Conservation (phyloP, 352 stramenopile genomes). For the Peronospora destructor region DNA sequence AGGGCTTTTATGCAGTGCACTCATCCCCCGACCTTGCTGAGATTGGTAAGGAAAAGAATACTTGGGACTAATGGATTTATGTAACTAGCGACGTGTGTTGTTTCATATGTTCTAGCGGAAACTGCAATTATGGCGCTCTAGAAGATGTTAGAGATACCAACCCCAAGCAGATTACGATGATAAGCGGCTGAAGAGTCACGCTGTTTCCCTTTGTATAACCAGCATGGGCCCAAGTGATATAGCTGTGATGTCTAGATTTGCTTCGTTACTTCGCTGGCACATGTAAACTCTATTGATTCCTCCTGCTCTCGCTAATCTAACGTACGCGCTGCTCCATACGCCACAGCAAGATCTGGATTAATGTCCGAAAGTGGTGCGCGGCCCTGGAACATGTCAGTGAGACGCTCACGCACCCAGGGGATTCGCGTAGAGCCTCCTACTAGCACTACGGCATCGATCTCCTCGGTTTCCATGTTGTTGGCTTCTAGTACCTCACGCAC, state of each 20-base stretch:
- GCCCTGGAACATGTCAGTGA: conserved; percentile 45
- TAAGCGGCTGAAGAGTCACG: not conserved
- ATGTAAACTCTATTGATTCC: conserved; percentile 15
- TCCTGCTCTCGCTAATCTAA: conserved; percentile 31
- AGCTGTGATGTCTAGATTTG: not conserved
- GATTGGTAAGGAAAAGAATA: conserved; percentile 27
- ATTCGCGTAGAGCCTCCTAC: conserved; percentile 52
- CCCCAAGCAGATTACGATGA: not conserved
- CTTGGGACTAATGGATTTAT: not conserved
- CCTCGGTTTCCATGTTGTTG: conserved; percentile 49
- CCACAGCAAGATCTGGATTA: conserved; percentile 62
- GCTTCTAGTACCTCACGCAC: conserved; percentile 44
- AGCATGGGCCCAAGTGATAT: not conserved
- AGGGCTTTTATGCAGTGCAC: conserved; percentile 33
- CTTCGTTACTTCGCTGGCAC: not conserved
- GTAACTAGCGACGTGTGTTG: conserved; percentile 2
- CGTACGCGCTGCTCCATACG: conserved; percentile 49
- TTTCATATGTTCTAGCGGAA: conserved; percentile 14
- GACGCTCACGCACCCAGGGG: conserved; percentile 43
- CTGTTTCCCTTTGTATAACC: not conserved
- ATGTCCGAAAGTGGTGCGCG: conserved; percentile 44
- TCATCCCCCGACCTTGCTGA: conserved; percentile 36
- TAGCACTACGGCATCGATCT: conserved; percentile 53
- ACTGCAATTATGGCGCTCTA: conserved; percentile 32
- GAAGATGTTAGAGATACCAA: conserved; percentile 1